Evolutionary conservation across 257 asterid species (phyloP).

Genomic region (Linderniella brevidens): DNA sequence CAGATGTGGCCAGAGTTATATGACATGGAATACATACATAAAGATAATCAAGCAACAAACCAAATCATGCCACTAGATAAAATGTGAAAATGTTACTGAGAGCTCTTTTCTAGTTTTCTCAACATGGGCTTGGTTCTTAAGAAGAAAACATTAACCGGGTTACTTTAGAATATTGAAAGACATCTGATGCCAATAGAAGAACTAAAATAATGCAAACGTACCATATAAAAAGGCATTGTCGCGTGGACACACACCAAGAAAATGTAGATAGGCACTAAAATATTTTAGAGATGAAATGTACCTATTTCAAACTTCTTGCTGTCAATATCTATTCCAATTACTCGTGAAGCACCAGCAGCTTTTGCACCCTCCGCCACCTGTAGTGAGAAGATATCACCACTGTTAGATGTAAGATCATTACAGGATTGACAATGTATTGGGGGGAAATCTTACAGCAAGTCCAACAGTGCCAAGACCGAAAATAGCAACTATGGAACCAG

Average conservation of each 20-base stretch:
- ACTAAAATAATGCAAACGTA: no score
- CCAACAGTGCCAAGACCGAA: constrained; percentile 98
- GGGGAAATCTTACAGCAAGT: constrained; percentile 63
- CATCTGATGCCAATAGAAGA: no score
- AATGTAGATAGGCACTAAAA: not conserved
- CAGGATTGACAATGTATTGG: constrained; percentile 10
- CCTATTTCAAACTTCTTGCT: constrained; percentile 69
- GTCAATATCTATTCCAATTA: constrained; percentile 91
- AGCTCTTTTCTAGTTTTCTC: no score
- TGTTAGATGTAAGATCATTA: constrained; percentile 2
- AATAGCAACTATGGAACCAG: constrained; percentile 84
- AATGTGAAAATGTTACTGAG: no score
- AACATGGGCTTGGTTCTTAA: no score
- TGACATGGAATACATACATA: not conserved
- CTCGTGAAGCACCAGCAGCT: constrained; percentile 92
- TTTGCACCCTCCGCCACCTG: constrained; percentile 99
- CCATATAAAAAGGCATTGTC: no score
- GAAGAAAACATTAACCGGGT: no score
- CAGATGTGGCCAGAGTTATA: no score
- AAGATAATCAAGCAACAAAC: no score
- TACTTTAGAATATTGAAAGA: no score
- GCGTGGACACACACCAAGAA: not conserved
- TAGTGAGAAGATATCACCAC: constrained; percentile 10
- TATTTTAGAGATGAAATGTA: constrained; percentile 10
- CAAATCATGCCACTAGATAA: no score